Evolutionary conservation across 495 filamentous ascomycete genomes (phyloP).

Genomic region (Achaetomiella virescens): DNA sequence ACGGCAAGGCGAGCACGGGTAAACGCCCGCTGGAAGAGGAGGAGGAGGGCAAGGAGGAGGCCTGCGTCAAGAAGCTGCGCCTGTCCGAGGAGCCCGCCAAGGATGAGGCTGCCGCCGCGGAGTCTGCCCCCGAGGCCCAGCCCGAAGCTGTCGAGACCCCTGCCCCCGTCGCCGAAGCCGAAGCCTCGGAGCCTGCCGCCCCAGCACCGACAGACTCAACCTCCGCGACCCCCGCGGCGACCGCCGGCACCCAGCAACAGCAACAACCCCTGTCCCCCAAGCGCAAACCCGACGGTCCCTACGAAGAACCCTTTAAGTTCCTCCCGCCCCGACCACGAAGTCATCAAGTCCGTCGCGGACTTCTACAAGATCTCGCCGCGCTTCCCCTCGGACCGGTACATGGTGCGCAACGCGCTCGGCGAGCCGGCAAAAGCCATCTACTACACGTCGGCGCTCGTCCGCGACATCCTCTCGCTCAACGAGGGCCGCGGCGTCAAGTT

Average conservation of each 20-base stretch:
- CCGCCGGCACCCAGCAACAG: conserved; percentile 14
- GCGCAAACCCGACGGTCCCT: conserved; percentile 43
- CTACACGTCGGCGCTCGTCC: conserved; percentile 81
- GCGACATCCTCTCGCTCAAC: conserved; percentile 74
- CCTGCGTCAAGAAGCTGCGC: conserved; percentile 33
- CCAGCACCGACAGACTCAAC: too few species aligned
- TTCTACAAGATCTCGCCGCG: conserved; percentile 78
- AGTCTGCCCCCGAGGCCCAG: conserved; percentile 22
- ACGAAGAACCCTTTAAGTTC: conserved; percentile 92
- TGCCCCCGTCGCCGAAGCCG: conserved; percentile 14
- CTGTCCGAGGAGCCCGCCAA: conserved; percentile 26
- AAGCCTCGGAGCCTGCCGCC: conserved; percentile 22
- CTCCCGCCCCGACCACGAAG: conserved; percentile 62
- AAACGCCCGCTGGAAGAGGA: conserved; percentile 25
- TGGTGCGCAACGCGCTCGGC: conserved; percentile 87
- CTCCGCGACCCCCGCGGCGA: neutral
- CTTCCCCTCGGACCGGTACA: conserved; percentile 86
- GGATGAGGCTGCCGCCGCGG: conserved; percentile 20
- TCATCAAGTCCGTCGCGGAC: conserved; percentile 63
- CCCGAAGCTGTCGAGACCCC: too few species aligned
- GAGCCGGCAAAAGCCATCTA: conserved; percentile 84
- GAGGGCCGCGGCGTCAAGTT: conserved; percentile 89
- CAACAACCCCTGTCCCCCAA: conserved; percentile 16
- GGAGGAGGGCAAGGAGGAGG: conserved; percentile 30
- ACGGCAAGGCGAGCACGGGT: conserved; percentile 36